phyloP scores from a whole-genome alignment of 2,329 filamentous ascomycete genomes.

The Clonostachys sp. region DNA sequence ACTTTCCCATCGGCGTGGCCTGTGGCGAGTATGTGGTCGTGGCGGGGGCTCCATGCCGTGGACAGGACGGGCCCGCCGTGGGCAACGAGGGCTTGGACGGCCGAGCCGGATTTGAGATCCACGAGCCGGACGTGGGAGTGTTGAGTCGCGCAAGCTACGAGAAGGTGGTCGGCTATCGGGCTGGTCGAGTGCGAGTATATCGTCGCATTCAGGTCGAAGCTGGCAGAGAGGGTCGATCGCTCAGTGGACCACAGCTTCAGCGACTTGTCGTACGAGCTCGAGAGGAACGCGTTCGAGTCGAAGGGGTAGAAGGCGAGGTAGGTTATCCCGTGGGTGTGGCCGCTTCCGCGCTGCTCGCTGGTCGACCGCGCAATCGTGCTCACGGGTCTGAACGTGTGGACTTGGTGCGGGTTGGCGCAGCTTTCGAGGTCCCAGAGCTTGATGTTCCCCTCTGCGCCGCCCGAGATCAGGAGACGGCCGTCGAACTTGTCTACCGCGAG shows the following conservation, averaged over 20 bases:
- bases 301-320: slow-evolving; percentile 76
- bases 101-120: slow-evolving; percentile 76
- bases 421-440: slow-evolving; percentile 83
- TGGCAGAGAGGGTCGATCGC: slow-evolving; percentile 54
- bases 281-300: slow-evolving; percentile 70
- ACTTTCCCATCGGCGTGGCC: slow-evolving; percentile 82
- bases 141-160: slow-evolving; percentile 86
- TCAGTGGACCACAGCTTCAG: slow-evolving; percentile 72
- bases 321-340: slow-evolving; percentile 69
- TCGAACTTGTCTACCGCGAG: slow-evolving; percentile 80
- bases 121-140: slow-evolving; percentile 80
- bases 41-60: slow-evolving; percentile 75
- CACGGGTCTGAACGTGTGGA: slow-evolving; percentile 49
- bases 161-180: slow-evolving; percentile 63
- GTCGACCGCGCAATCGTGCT: slow-evolving; percentile 42
- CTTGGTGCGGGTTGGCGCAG: slow-evolving; percentile 29
- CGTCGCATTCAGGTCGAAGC: slow-evolving; percentile 63
- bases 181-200: slow-evolving; percentile 78
- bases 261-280: slow-evolving; percentile 73
- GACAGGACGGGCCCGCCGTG: slow-evolving; percentile 65
- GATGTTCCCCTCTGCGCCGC: slow-evolving; percentile 79
- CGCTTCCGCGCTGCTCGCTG: slow-evolving; percentile 10
- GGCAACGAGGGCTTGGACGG: slow-evolving; percentile 65
- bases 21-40: slow-evolving; percentile 76
- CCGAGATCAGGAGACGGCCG: slow-evolving; percentile 72